Percentiles rank a stretch among this genome's conserved stretches.
phyloP scores from a whole-genome alignment of 2,329 filamentous ascomycete genomes.

The Fusarium lateritium region DNA sequence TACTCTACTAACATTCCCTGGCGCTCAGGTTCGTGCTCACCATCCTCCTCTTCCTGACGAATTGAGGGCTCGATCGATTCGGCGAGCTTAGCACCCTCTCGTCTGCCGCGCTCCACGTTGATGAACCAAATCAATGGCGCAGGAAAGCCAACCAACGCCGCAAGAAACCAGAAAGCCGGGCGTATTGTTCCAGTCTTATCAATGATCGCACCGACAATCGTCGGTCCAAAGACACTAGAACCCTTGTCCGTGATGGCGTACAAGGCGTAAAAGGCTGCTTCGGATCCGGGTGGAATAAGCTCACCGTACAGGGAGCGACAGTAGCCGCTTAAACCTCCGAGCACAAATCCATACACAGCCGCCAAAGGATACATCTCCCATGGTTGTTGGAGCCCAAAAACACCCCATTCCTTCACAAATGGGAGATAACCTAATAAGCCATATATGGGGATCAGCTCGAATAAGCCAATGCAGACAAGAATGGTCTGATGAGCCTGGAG shows the following conservation, averaged over 20 bases:
- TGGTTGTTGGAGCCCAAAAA: conserved; percentile 88
- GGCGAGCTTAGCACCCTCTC: conserved; percentile 76
- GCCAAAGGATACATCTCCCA: conserved; percentile 98
- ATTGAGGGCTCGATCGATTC: conserved; percentile 70
- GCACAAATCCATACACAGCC: conserved; percentile 91
- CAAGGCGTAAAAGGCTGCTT: conserved; percentile 95
- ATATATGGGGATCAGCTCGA: conserved; percentile 94
- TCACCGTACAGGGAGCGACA: conserved; percentile 94
- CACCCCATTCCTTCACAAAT: conserved; percentile 79
- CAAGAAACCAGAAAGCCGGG: conserved; percentile 93
- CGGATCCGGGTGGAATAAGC: conserved; percentile 92
- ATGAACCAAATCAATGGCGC: conserved; percentile 89
- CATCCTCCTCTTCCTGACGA: conserved; percentile 41
- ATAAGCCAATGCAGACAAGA: conserved; percentile 88
- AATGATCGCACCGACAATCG: conserved; percentile 93
- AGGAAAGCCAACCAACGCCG: conserved; percentile 85
- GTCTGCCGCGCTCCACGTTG: conserved; percentile 83
- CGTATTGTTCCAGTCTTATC: conserved; percentile 85
- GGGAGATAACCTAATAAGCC: conserved; percentile 91
- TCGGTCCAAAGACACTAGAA: conserved; percentile 92
- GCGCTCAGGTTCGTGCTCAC: conserved; percentile 42
- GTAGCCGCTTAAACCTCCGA: conserved; percentile 93
- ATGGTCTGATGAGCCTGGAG: conserved; percentile 90
- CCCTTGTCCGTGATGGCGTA: conserved; percentile 99
- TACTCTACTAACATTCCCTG: conserved; percentile 51